Base-by-base conservation (phyloP, 2,329 filamentous ascomycete genomes). In the Gliomastix tumulicola region DNA sequence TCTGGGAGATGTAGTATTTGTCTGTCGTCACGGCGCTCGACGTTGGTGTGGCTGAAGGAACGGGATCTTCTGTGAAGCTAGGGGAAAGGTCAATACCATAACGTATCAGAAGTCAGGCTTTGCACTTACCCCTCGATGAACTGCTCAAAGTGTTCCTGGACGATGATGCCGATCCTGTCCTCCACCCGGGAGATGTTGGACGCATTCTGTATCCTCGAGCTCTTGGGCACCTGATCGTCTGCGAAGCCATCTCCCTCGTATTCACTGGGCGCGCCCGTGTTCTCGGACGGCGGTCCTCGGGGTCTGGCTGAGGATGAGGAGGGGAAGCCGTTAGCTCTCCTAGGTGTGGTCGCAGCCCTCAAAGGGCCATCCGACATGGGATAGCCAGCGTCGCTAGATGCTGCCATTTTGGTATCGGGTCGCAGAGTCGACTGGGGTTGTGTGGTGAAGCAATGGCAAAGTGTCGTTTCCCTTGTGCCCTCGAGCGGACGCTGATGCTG, bases 1-100 rank as follows among this genome's bases (percentile, higher is more conserved):
- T 87, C 62, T 89, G 86, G 34, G 84, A 84, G 40, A 92, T 71
- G 58, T 92, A 94, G 65, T 88, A 89, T 56, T 84, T 86, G 63
- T 88, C 82, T 19, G 83, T 86, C 5, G 79, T 82, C 32, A 79
- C 69, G 20, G 80, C 79, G 53, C 82, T 87, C 13, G 84, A 83
- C 4, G 76, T 68, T 9, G 82, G 80, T 7, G 70, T 66, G 31
- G 71, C 73, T 12, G 76, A 84, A 4, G 79, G 67, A 6, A 72
- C 66, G 4, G 79, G 79, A 15, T 84, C 81, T 59, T 89, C 84
- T 39, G 77, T 67, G 54, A 82, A 90, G 50, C 71, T 76, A 35
- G 7, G 18, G 23, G 5, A 32, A 11, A 16, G 5, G 10, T 28
- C 8, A n/a, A 15, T n/a, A 30, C 10, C 3, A 28, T 16, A 23